A percentile compares a stretch with the other conserved stretches of the same genome.
phyloP scores from a whole-genome alignment of 1,284 basidiomycete genomes.

The Cryptococcus jaspeensis region DNA sequence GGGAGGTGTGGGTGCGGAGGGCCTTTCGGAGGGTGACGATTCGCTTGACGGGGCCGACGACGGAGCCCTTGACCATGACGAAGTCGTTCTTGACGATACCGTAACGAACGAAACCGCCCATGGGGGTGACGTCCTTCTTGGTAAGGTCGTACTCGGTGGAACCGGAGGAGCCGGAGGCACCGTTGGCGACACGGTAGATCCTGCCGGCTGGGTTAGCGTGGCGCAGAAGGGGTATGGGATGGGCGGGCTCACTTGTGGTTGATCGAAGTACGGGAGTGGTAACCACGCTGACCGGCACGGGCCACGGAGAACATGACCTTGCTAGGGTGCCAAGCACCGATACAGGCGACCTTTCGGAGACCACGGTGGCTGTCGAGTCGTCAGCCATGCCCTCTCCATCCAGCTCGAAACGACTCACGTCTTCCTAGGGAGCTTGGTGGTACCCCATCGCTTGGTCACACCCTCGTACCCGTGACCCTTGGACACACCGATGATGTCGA shows the following conservation, averaged over 20 bases:
- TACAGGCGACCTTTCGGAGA: constrained; percentile 99
- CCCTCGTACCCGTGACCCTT: constrained; percentile 99
- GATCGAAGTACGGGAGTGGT: constrained; percentile 96
- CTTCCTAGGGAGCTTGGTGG: constrained; percentile 56
- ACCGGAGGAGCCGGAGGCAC: constrained; percentile 76
- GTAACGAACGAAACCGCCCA: constrained; percentile 98
- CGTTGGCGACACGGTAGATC: constrained; percentile 92
- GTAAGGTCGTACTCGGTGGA: constrained; percentile 92
- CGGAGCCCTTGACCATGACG: constrained; percentile 90
- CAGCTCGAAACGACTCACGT: constrained; percentile 60
- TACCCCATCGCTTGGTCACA: constrained; percentile 99
- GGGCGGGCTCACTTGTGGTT: constrained; percentile 72
- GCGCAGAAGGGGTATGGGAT: background rate
- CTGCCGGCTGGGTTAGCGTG: background rate
- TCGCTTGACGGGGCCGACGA: constrained; percentile 97
- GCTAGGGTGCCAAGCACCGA: constrained; percentile 60
- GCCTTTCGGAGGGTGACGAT: constrained; percentile 56
- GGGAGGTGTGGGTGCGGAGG: constrained; percentile 42
- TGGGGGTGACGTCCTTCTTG: constrained; percentile 92
- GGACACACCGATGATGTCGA: constrained; percentile 97
- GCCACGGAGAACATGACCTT: constrained; percentile 98
- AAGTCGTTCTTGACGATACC: constrained; percentile 99
- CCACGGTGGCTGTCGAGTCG: constrained; percentile 71
- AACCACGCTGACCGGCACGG: constrained; percentile 99
- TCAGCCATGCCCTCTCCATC: constrained; percentile 72